Base-by-base conservation (phyloP, 257 asterid genomes). In the Salvia miltiorrhiza region DNA sequence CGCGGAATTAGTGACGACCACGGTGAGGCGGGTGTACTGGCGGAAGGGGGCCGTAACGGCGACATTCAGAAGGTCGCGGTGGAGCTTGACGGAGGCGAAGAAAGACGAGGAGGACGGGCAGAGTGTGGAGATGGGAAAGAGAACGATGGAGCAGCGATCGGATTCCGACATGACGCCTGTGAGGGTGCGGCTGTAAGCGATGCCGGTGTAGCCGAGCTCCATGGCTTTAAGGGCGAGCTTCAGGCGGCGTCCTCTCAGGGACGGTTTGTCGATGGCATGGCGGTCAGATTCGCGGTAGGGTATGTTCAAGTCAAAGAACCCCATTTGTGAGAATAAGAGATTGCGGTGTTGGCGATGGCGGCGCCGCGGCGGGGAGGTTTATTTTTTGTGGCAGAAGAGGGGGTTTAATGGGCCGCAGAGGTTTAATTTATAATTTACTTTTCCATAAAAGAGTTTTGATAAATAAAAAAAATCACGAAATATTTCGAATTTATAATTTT, bases 131-230 rank as follows among this genome's bases (percentile, higher is more conserved):
- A 91, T 57, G 30, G 99, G 94, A 76, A 89, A 91, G 2, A 80
- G 67, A 4, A 84, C 53, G 13, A 74, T 86, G 70, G 85, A 62
- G 79, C 96, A 89, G 58, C 95, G 97, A 77, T 91, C 87, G 39
- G 89, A 64, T 40, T 91, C 97, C 4, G 99, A 85, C 85, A 91
- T 86, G 56, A 87, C 96, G 70, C 97, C 97, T 72, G 81, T 94
- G 76, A 94, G 69, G 17, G 80, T 82, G 54, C 95, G 93, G 74
- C 87, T 94, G 89, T 83, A 89, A 63, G 97, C 95, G 3, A 87
- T 80, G 48, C 91, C 99, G 3, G 93, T 78, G 86, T 84, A 93
- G 41, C 99, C 99, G 10, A 93, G 83, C 69, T 87, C 97, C 78
- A 90, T 83, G 70, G 91, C 86, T 76, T 86, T 89, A 50, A 86